Evolutionary conservation across 495 filamentous ascomycete genomes (phyloP).

Genomic region (Polyplosphaeria fusca): DNA sequence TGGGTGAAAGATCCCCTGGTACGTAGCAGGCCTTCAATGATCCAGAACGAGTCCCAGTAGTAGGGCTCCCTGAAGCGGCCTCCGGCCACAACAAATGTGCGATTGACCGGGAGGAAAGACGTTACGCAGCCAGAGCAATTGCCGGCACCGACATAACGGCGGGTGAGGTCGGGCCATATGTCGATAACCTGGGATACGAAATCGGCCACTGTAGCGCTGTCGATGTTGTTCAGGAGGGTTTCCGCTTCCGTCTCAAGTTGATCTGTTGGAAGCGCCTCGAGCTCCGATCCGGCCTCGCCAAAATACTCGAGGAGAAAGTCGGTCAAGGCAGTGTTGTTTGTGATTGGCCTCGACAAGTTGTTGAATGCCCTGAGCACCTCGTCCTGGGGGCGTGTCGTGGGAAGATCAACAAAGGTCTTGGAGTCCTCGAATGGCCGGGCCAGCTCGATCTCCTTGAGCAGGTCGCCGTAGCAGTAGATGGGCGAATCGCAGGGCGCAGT

Average conservation of each 20-base stretch:
- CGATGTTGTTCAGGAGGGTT: conserved; percentile 32
- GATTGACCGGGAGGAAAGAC: conserved; percentile 35
- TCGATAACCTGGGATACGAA: conserved; percentile 35
- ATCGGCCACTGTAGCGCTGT: conserved; percentile 24
- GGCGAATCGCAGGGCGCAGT: conserved; percentile 37
- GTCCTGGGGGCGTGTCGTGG: conserved; percentile 31
- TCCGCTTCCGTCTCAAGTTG: conserved; percentile 28
- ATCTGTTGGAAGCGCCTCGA: conserved; percentile 19
- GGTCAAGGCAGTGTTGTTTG: conserved; percentile 33
- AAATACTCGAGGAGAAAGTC: conserved; percentile 34
- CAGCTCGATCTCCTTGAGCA: conserved; percentile 32
- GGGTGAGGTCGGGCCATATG: conserved; percentile 37
- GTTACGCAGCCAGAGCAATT: conserved; percentile 35
- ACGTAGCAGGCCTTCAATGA: conserved; percentile 32
- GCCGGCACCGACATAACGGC: conserved; percentile 29
- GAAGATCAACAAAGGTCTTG: conserved; percentile 38
- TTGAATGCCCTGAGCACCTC: conserved; percentile 34
- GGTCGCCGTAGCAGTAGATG: conserved; percentile 36
- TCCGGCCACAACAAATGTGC: conserved; percentile 36
- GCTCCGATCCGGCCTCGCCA: conserved; percentile 33
- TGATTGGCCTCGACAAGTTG: conserved; percentile 28
- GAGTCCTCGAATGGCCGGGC: conserved; percentile 34
- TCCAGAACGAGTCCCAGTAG: conserved; percentile 39
- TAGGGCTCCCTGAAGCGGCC: conserved; percentile 38
- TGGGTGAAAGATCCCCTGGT: conserved; percentile 36